A percentile compares a stretch with the other conserved stretches of the same genome.
Evolutionary conservation across 257 asterid genomes (phyloP).

Genomic region (Nicotiana paniculata): DNA sequence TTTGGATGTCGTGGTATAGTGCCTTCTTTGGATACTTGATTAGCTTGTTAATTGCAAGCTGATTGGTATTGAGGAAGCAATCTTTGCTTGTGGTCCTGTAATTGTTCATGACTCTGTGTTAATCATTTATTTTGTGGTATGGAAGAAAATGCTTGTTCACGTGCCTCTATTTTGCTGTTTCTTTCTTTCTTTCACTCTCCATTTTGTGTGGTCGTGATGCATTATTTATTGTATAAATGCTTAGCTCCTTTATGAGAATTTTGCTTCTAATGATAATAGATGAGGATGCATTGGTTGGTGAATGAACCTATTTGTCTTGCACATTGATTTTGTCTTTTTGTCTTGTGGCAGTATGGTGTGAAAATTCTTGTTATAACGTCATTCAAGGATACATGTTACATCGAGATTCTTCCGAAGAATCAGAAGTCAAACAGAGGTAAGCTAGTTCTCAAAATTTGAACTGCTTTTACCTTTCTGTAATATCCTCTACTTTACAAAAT

Average conservation of each 20-base stretch:
- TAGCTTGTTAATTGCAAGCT: not conserved
- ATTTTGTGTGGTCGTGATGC: not conserved
- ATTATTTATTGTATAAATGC: not conserved
- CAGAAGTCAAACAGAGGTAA: constrained; percentile 85
- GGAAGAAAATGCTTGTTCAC: not conserved
- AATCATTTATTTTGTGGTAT: not conserved
- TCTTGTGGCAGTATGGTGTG: constrained; percentile 68
- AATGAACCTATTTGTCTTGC: constrained; percentile 8
- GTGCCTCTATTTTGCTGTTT: not conserved
- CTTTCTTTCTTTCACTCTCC: not conserved
- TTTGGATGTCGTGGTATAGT: not conserved
- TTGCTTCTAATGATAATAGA: not conserved
- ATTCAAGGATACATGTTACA: constrained; percentile 85
- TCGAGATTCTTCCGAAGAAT: constrained; percentile 84
- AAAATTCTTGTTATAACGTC: constrained; percentile 80
- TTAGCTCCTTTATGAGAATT: not conserved
- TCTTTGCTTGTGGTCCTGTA: not conserved
- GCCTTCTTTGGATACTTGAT: not conserved
- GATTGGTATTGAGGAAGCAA: not conserved
- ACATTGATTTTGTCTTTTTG: constrained; percentile 17
- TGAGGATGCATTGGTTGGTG: not conserved
- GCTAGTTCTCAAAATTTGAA: not conserved
- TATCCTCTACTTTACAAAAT: not conserved
- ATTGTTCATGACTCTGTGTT: not conserved
- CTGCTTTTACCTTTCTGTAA: not conserved